phyloP scores from a whole-genome alignment of 169 alveolate species.

The Neospora caninum region DNA sequence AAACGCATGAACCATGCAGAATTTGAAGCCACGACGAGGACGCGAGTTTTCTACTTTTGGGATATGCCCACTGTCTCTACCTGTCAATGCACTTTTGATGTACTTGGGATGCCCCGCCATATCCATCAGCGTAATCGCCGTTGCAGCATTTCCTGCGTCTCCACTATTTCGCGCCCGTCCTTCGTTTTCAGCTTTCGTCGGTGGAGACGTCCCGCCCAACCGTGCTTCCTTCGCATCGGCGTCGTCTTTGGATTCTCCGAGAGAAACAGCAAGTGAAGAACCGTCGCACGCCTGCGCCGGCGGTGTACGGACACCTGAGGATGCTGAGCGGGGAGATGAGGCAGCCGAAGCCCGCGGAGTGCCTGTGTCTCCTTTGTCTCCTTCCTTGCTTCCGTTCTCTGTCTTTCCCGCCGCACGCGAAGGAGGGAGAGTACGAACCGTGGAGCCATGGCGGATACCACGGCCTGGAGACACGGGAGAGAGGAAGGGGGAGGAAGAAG shows the following conservation, averaged over 20 bases:
- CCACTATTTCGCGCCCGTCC: neutral
- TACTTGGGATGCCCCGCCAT: conserved; percentile 47
- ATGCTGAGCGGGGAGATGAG: neutral
- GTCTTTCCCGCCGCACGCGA: too few relatives aligned
- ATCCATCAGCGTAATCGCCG: neutral
- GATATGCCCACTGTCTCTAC: neutral
- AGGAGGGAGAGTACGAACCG: too few relatives aligned
- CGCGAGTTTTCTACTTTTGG: too few relatives aligned
- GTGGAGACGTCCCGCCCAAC: neutral
- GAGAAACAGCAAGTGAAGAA: neutral
- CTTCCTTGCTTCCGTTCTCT: too few relatives aligned
- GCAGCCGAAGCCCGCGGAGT: too few relatives aligned
- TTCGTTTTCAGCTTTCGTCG: neutral
- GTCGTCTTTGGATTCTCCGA: neutral
- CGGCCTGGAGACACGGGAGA: too few relatives aligned
- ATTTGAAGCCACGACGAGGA: too few relatives aligned
- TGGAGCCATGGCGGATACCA: too few relatives aligned
- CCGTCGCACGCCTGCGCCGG: neutral
- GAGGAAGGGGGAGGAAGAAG: too few relatives aligned
- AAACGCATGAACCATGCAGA: too few relatives aligned
- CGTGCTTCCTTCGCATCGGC: neutral
- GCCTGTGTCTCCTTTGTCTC: too few relatives aligned
- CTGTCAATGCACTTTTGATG: neutral
- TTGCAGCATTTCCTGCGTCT: neutral
- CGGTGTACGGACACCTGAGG: neutral